phyloP scores from a whole-genome alignment of 352 stramenopile species.

The Phytophthora idaei region DNA sequence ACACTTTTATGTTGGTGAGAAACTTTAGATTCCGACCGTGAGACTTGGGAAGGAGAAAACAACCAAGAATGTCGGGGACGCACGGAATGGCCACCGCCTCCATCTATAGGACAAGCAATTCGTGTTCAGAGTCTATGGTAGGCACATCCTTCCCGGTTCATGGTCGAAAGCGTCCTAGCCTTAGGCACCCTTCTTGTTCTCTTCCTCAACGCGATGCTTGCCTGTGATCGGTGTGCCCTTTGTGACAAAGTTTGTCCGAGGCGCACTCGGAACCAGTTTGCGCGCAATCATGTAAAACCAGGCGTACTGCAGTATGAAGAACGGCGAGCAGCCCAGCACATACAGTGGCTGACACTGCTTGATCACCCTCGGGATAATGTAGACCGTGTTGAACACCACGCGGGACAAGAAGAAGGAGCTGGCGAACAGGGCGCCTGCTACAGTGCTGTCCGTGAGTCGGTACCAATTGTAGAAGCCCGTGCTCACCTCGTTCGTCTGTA shows the following conservation, averaged over 20 bases:
- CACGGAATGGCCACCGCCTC: neutral
- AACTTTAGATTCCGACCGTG: no score
- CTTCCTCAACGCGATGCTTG: conserved; percentile 4
- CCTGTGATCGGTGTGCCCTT: neutral
- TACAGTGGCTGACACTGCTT: conserved; percentile 58
- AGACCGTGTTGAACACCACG: conserved; percentile 73
- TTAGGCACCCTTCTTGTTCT: conserved; percentile 28
- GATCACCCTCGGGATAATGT: conserved; percentile 56
- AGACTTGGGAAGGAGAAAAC: neutral
- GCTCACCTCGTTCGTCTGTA: conserved; percentile 85
- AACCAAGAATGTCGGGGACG: no score
- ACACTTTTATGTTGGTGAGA: no score
- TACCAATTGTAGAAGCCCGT: conserved; percentile 87
- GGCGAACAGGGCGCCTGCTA: conserved; percentile 63
- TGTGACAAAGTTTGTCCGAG: neutral
- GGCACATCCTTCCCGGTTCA: neutral
- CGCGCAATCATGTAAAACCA: conserved; percentile 79
- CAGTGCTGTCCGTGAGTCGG: conserved; percentile 60
- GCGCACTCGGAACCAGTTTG: conserved; percentile 43
- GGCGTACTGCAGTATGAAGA: conserved; percentile 75
- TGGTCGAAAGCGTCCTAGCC: neutral
- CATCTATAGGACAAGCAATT: neutral
- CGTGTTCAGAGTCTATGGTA: neutral
- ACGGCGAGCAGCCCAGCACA: conserved; percentile 58
- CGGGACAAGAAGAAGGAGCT: conserved; percentile 72